Evolutionary conservation across 2,329 filamentous ascomycete genomes (phyloP).

Genomic region (Cryphonectria nitschkei): DNA sequence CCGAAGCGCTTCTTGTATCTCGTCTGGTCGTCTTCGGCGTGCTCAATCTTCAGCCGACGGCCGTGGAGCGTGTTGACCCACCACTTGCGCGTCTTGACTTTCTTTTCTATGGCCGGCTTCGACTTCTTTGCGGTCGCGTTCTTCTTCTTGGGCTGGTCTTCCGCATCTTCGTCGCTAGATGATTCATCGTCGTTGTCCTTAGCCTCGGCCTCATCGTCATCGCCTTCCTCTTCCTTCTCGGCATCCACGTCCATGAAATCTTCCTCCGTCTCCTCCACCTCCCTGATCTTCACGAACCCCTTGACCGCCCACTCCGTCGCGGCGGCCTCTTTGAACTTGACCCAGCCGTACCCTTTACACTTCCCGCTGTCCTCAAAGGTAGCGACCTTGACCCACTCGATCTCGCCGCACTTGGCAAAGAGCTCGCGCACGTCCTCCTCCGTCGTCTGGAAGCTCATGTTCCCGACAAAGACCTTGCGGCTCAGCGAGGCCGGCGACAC

Average conservation of each 20-base stretch:
- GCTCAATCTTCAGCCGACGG: constrained; percentile 82
- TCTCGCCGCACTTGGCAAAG: constrained; percentile 82
- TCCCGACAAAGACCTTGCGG: constrained; percentile 88
- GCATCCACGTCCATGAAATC: constrained; percentile 59
- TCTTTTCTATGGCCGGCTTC: constrained; percentile 48
- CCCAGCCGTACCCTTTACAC: constrained; percentile 97
- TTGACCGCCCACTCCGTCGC: constrained; percentile 77
- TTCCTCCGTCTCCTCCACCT: constrained; percentile 65
- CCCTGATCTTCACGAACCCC: constrained; percentile 76
- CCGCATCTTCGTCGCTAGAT: constrained; percentile 37
- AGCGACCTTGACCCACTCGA: constrained; percentile 84
- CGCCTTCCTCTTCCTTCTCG: constrained; percentile 48
- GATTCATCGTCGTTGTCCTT: constrained; percentile 35
- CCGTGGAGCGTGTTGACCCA: constrained; percentile 86
- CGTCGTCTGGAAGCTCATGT: constrained; percentile 80
- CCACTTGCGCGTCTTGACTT: constrained; percentile 69
- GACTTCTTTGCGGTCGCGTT: constrained; percentile 12
- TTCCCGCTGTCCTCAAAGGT: constrained; percentile 97
- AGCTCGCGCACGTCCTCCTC: constrained; percentile 81
- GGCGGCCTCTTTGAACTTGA: constrained; percentile 82
- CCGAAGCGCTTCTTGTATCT: constrained; percentile 94
- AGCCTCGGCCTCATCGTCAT: constrained; percentile 42
- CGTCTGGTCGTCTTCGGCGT: constrained; percentile 86
- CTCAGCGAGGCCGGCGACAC: constrained; percentile 42
- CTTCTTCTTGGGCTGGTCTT: constrained; percentile 26